phyloP scores from a whole-genome alignment of 306 rosid species.

The Malus sieversii region DNA sequence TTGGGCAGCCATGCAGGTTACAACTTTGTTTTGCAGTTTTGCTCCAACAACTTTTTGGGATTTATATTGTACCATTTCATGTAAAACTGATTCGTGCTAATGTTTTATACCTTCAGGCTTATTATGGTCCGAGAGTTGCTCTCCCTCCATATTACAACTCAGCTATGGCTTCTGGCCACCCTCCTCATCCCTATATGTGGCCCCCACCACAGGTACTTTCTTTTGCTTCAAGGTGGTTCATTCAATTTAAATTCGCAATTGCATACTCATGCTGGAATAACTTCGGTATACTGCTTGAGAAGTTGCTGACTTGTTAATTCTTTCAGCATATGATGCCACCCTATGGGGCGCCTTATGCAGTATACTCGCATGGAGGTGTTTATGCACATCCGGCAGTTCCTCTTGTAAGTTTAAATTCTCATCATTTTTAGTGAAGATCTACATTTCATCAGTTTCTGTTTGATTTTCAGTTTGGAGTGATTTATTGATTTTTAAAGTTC shows the following conservation, averaged over 20 bases:
- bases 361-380: slow-evolving; percentile 77
- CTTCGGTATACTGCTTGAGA: slow-evolving; percentile 1
- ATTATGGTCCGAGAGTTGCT: slow-evolving; percentile 83
- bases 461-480: not conserved
- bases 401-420: slow-evolving; percentile 46
- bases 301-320: slow-evolving; percentile 20
- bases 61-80: not conserved
- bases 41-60: not conserved
- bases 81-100: slow-evolving; percentile 13
- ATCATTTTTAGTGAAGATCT: not conserved
- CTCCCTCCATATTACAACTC: slow-evolving; percentile 78
- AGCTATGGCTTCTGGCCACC: slow-evolving; percentile 65
- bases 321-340: slow-evolving; percentile 86
- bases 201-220: slow-evolving; percentile 81
- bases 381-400: slow-evolving; percentile 71
- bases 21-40: not conserved
- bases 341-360: slow-evolving; percentile 79
- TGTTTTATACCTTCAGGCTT: slow-evolving; percentile 47
- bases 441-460: not conserved
- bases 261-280: slow-evolving; percentile 1
- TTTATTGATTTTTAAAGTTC: not conserved
- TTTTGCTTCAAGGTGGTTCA: not conserved
- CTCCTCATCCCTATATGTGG: slow-evolving; percentile 96
- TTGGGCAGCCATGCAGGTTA: slow-evolving; percentile 98
- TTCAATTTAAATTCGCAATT: slow-evolving; percentile 5